Evolutionary conservation across 306 rosid genomes (phyloP).

Genomic region (Vigna nakashimae): DNA sequence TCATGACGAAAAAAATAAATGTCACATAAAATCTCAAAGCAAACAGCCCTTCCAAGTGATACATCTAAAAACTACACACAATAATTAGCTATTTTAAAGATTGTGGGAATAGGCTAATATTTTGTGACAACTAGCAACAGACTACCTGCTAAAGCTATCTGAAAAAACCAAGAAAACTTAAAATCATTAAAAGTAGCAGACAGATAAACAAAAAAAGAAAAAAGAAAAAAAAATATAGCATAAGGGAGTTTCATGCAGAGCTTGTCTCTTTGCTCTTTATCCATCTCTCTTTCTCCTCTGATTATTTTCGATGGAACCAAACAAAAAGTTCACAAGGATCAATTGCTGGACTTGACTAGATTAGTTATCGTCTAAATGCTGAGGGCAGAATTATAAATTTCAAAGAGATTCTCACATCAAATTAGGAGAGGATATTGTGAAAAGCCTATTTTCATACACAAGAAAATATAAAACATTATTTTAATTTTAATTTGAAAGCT

Average conservation of each 20-base stretch:
- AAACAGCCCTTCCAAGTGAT: constrained; percentile 37
- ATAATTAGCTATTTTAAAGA: constrained; percentile 29
- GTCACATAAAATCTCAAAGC: constrained; percentile 24
- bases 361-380: background rate
- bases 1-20: constrained; percentile 16
- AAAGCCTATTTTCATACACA: background rate
- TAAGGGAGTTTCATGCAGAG: constrained; percentile 10
- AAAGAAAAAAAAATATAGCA: constrained; percentile 4
- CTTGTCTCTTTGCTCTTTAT: constrained; percentile 4
- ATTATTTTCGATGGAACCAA: constrained; percentile 7
- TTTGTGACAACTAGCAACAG: background rate
- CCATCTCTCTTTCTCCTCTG: background rate
- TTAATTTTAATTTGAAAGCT: constrained; percentile 10
- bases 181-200: constrained; percentile 13
- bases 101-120: constrained; percentile 27
- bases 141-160: constrained; percentile 30
- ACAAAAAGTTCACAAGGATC: constrained; percentile 14
- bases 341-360: constrained; percentile 10
- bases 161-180: constrained; percentile 24
- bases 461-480: constrained; percentile 25
- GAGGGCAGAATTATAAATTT: constrained; percentile 12
- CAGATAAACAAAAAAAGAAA: background rate
- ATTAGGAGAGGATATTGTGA: background rate
- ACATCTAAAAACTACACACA: constrained; percentile 18
- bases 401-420: constrained; percentile 23